Percentiles rank a stretch among this genome's conserved stretches.
Evolutionary conservation across 2,329 filamentous ascomycete genomes (phyloP).

Genomic region (Claviceps digitariae): DNA sequence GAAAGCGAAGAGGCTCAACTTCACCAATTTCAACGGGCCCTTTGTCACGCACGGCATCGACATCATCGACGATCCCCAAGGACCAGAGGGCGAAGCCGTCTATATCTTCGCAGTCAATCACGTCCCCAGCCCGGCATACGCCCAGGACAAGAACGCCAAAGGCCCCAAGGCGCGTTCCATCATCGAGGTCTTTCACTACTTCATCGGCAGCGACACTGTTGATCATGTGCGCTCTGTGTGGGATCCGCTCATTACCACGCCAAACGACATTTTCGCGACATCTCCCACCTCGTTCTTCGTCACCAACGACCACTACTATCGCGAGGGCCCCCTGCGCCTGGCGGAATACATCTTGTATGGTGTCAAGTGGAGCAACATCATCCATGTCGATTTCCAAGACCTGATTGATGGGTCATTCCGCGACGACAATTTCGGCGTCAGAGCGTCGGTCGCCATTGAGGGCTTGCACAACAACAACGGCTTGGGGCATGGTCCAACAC

Average conservation of each 20-base stretch:
- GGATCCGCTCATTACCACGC: slow-evolving; percentile 39
- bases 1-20: slow-evolving; percentile 26
- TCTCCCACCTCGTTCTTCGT: slow-evolving; percentile 38
- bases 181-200: slow-evolving; percentile 44
- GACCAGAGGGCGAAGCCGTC: slow-evolving; percentile 24
- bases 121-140: slow-evolving; percentile 31
- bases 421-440: slow-evolving; percentile 21
- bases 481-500: slow-evolving; percentile 31
- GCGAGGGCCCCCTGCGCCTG: slow-evolving; percentile 29
- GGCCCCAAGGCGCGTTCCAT: slow-evolving; percentile 32
- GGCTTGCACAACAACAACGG: slow-evolving; percentile 43
- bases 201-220: slow-evolving; percentile 25
- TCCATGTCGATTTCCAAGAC: slow-evolving; percentile 28
- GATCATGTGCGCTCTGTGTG: slow-evolving; percentile 38
- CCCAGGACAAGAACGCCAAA: slow-evolving; percentile 10
- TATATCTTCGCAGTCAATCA: slow-evolving; percentile 52
- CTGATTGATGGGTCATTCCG: slow-evolving; percentile 8
- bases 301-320: slow-evolving; percentile 46
- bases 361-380: slow-evolving; percentile 34
- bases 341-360: slow-evolving; percentile 31
- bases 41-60: slow-evolving; percentile 50
- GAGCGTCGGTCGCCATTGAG: slow-evolving; percentile 28
- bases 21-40: slow-evolving; percentile 36
- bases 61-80: slow-evolving; percentile 35
- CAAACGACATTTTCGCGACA: slow-evolving; percentile 42